A percentile compares a stretch with the other conserved stretches of the same genome.
phyloP scores from a whole-genome alignment of 768 basidiomycete genomes.

The Podaxis sp. region DNA sequence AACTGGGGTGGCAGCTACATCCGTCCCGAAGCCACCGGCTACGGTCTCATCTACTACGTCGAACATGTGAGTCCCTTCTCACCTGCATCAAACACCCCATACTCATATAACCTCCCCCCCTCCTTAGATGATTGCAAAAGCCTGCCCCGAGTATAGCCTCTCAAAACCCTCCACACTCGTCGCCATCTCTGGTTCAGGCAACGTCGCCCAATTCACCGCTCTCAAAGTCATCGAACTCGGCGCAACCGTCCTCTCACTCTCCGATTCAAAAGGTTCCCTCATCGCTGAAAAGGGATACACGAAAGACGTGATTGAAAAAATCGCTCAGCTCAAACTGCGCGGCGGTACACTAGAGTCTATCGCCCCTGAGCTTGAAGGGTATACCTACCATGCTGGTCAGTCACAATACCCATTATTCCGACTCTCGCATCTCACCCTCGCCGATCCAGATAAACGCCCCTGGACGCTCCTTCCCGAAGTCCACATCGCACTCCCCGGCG shows the following conservation, averaged over 20 bases:
- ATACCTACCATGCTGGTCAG: slow-evolving; percentile 48
- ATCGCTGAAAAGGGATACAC: slow-evolving; percentile 59
- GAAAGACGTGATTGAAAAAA: slow-evolving; percentile 48
- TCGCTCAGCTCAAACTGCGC: slow-evolving; percentile 54
- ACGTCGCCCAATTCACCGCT: slow-evolving; percentile 75
- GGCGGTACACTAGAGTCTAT: slow-evolving; percentile 44
- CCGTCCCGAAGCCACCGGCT: slow-evolving; percentile 72
- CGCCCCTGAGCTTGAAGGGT: slow-evolving; percentile 29
- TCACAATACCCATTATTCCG: neutral
- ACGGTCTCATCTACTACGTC: slow-evolving; percentile 76
- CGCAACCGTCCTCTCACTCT: slow-evolving; percentile 66
- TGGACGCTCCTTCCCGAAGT: slow-evolving; percentile 63
- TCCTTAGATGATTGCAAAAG: slow-evolving; percentile 51
- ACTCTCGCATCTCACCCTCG: neutral
- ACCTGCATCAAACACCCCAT: neutral
- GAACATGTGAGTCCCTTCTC: slow-evolving; percentile 49
- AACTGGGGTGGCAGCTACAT: slow-evolving; percentile 73
- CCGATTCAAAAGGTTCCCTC: slow-evolving; percentile 72
- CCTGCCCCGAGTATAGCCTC: slow-evolving; percentile 56
- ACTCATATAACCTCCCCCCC: neutral
- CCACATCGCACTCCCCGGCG: slow-evolving; percentile 68
- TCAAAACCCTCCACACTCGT: slow-evolving; percentile 45
- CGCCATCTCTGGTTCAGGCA: slow-evolving; percentile 65
- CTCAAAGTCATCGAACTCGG: slow-evolving; percentile 78
- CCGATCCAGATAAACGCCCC: slow-evolving; percentile 48